These are phyloP conservation scores for Yarrowia sp. DNA, from an alignment of 805 yeast species.

Conservation along the genomic window DNA sequence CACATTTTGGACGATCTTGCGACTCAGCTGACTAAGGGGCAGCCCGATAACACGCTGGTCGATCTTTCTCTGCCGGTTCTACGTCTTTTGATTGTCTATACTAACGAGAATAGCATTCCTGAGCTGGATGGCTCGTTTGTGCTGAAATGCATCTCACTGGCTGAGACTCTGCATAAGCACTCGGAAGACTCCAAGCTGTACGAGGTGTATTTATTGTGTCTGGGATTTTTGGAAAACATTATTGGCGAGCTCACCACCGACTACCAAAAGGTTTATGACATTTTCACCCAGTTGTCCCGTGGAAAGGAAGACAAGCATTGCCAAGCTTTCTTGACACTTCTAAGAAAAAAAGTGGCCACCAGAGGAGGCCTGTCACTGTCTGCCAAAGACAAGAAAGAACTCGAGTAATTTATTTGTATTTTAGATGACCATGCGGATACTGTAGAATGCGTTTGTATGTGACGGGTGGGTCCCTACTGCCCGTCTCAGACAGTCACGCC, in stretches of 20 bases:
- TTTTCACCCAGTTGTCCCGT: not conserved
- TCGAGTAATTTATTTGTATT: conserved; percentile 2
- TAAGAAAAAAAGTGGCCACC: conserved; percentile 10
- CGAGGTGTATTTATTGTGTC: conserved; percentile 6
- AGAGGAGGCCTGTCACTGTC: conserved; percentile 7
- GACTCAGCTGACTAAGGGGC: not conserved
- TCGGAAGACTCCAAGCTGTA: not conserved
- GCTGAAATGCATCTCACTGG: not conserved
- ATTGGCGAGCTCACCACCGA: not conserved
- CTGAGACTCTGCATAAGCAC: not conserved
- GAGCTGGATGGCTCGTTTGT: not conserved
- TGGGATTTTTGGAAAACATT: conserved; percentile 12
- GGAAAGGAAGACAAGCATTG: conserved; percentile 21
- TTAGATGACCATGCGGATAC: too few relatives aligned
- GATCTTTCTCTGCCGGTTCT: conserved; percentile 2
- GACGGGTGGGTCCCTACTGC: too few relatives aligned
- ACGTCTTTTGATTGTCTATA: conserved; percentile 6
- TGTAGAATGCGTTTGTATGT: not conserved
- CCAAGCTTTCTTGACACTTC: conserved; percentile 4
- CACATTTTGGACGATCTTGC: not conserved
- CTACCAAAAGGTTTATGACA: not conserved
- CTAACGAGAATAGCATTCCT: not conserved
- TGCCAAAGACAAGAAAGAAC: not conserved
- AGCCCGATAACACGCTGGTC: not conserved
- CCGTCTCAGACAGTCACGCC: too few relatives aligned